Percentiles rank a stretch among this genome's conserved stretches.
phyloP scores from a whole-genome alignment of 176 grass and related monocot species.

The Lolium multiflorum region DNA sequence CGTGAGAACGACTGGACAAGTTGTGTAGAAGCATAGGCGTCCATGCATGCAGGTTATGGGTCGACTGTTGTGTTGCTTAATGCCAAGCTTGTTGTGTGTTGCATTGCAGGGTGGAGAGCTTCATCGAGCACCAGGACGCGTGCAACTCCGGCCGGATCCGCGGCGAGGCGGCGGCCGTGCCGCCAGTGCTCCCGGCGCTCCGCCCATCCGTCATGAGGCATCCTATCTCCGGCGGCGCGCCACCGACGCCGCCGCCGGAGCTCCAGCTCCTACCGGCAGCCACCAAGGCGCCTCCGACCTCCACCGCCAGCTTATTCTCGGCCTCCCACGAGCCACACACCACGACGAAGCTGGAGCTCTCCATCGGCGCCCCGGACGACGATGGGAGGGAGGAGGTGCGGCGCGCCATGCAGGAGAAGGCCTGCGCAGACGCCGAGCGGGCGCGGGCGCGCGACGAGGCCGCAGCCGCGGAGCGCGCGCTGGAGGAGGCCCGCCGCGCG shows the following conservation, averaged over 20 bases:
- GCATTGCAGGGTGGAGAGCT: conserved; percentile 85
- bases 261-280: conserved; percentile 77
- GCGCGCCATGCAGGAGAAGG: conserved; percentile 63
- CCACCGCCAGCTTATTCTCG: background rate
- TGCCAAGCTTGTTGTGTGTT: background rate
- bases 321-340: conserved; percentile 44
- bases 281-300: background rate
- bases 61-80: background rate
- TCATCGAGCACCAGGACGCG: conserved; percentile 97
- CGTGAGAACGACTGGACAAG: background rate
- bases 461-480: conserved; percentile 67
- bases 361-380: conserved; percentile 46
- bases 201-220: conserved; percentile 13
- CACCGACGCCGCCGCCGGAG: conserved; percentile 36
- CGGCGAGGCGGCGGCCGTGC: conserved; percentile 36
- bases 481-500: conserved; percentile 68
- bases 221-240: background rate
- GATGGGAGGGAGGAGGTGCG: conserved; percentile 28
- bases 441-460: conserved; percentile 60
- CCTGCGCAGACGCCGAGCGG: conserved; percentile 59
- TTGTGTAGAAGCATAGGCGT: background rate
- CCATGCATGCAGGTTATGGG: background rate
- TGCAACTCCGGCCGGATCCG: conserved; percentile 77
- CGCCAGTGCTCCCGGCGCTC: conserved; percentile 40
- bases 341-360: conserved; percentile 60